Evolutionary conservation across 1,139 yeast species (phyloP), one percentile per base, ranked within the genome.

Genomic region (Diutina ranongensis): DNA sequence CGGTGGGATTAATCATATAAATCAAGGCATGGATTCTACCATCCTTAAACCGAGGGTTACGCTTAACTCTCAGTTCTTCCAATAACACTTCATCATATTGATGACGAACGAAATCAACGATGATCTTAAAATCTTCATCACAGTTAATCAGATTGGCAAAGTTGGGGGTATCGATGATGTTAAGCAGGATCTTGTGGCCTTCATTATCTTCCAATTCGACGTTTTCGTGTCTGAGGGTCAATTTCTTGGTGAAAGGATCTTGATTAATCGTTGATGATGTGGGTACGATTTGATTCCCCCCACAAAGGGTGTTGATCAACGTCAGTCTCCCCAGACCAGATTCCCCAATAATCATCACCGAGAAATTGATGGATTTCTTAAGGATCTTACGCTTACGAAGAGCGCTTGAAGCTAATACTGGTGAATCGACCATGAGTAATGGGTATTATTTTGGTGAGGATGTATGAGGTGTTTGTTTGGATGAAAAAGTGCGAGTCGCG

Each of bases 241-340:
- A 59, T 51, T 68, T 69, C 49, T 63, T 68, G 47, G 60, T 54
- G 51, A 64, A 68, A 13, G 75, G 71, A 50, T 71, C 74, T 50
- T 69, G 73, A 41, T 55, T 58, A 18, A 63, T 64, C 1, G 75
- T 71, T 13, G 42, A 38, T 4, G 61, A 57, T 5, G 62, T 55
- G 16, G 63, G 62, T 31, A 59, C 63, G 34, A 60, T 59, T 42
- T 57, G 50, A 54, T 83, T 80, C 52, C 92, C 94, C 44, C 95
- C 96, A 66, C 97, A 89, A 48, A 83, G 67, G 12, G 82, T 75
- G 57, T 79, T 78, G 50, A 79, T 69, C 49, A 79, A 75, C 1
- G 83, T 77, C 7, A 81, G 71, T 54, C 83, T 72, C 2, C 86
- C 86, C 16, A 71, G 62, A 9, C 84, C 84, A 50, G 74, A 62